Evolutionary conservation across 768 basidiomycete species (phyloP).

Genomic region (Boletus speciosus): DNA sequence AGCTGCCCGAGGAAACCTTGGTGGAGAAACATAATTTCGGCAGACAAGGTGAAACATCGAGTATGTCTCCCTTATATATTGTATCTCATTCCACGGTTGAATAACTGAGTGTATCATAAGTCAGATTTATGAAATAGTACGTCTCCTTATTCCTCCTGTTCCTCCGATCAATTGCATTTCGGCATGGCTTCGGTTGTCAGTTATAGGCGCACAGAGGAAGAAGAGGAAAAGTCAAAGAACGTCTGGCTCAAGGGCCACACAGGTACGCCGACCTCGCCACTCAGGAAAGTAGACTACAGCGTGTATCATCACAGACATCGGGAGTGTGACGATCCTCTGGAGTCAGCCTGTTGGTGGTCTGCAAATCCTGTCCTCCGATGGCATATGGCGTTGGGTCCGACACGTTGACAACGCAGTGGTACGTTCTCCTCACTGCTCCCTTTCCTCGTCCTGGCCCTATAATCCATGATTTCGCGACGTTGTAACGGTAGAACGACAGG

Average conservation of each 20-base stretch:
- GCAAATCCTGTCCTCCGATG: slow-evolving; percentile 51
- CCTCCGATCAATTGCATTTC: too few species aligned
- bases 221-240: too few species aligned
- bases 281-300: too few species aligned
- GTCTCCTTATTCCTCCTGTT: too few species aligned
- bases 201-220: too few species aligned
- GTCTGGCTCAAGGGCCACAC: too few species aligned
- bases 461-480: background rate
- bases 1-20: slow-evolving; percentile 50
- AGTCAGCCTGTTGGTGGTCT: slow-evolving; percentile 58
- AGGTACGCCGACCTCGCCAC: too few species aligned
- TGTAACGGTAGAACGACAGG: slow-evolving; percentile 30
- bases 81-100: background rate
- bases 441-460: background rate
- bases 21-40: slow-evolving; percentile 46
- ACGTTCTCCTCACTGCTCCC: background rate
- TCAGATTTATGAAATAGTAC: too few species aligned
- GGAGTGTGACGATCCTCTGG: slow-evolving; percentile 54
- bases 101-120: too few species aligned
- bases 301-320: too few species aligned
- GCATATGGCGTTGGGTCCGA: slow-evolving; percentile 55
- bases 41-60: slow-evolving; percentile 36
- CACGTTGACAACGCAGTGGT: slow-evolving; percentile 58
- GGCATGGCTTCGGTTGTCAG: too few species aligned
- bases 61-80: slow-evolving; percentile 21